Base-by-base conservation (phyloP, 2,329 filamentous ascomycete genomes). In the Coniochaeta pulveracea region DNA sequence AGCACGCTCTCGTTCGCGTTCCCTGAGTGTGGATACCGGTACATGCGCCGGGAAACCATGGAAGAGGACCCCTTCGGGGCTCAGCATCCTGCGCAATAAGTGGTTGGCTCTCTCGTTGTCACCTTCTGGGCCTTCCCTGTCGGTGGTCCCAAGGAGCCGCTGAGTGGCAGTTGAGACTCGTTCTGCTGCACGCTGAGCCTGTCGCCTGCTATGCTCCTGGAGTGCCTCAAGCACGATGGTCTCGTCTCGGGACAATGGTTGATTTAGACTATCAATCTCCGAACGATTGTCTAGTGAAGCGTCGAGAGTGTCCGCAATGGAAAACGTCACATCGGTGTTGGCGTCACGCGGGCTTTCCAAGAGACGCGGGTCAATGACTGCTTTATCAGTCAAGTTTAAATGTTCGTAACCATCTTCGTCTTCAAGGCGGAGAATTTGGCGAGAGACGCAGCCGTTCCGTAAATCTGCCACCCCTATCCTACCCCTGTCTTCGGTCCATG, bases 401-500 rank as follows among this genome's bases (percentile, higher is more conserved):
- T 69, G 68, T 35, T 74, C 64, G 32, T 76, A 68, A 4, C 64
- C 65, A 17, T 69, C 65, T 34, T 72, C 64, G 10, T 64, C 62
- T 43, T 77, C 70, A 26, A 89, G 63, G 18, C 70, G 60, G 19
- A 91, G 62, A 19, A 81, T 68, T 50, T 91, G 84, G 28, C 78
- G 74, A 33, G 73, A 66, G 29, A 69, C 62, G 40, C 85, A 76
- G 15, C 77, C 72, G 43, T 64, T 71, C 19, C 83, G 70, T 32
- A 84, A 58, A 53, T 91, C 84, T 5, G 80, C 80, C 24, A 89
- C 64, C 23, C 81, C 84, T 11, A 88, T 65, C 36, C 76, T 68
- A 4, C 80, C 82, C 41, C 83, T 79, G 47, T 94, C 84, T 55
- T 98, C 91, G 7, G 86, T 84, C 88, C 91, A 96, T 6, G 93